Evolutionary conservation across 23 red algal genomes (phyloP), one percentile per base, ranked within the genome.

Genomic region (Gracilaria gracilis): DNA sequence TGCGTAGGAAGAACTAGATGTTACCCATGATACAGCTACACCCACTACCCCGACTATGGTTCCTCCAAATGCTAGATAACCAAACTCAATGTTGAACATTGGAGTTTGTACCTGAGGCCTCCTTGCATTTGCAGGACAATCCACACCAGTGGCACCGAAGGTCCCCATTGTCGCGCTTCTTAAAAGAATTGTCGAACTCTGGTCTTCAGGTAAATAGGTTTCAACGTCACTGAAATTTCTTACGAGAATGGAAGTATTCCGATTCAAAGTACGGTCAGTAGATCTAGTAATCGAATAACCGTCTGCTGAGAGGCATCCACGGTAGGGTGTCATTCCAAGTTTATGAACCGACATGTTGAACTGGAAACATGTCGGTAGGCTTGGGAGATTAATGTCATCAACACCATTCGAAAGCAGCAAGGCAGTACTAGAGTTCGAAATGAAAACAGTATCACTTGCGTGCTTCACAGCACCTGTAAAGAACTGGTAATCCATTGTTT

Each of bases 401-500:
- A 67, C 29, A 46, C 64, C 67, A 3, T 35, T 78, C 2, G 54
- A 4, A 34, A 23, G 32, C 21, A 75, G 20, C 19, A 20, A 17
- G 19, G 89, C 37, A 36, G 81, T 42, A 36, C 67, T 92, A 17
- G 67, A 74, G 16, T 77, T 84, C 50, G 67, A 32, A 36, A 92
- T 64, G 48, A 84, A 84, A 23, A 65, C 19, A 2, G 78, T 76
- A 75, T 92, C 89, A 38, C 55, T 59, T 61, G 76, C 80, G 9
- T 84, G 55, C 0, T 33, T 76, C 23, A 62, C 54, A 12, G 81
- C 21, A 35, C 79, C 89, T 34, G 69, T 84, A 12, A 84, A 55
- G 75, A 77, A 92, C 9, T 46, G 49, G 64, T 83, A 92, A 65
- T 92, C 89, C 25, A 84, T 59, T 37, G 89, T 92, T 37, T 92